Percentiles rank a stretch among this genome's conserved stretches.
Evolutionary conservation across 148 eudicot species (phyloP).

Genomic region (Arctostaphylos glauca): DNA sequence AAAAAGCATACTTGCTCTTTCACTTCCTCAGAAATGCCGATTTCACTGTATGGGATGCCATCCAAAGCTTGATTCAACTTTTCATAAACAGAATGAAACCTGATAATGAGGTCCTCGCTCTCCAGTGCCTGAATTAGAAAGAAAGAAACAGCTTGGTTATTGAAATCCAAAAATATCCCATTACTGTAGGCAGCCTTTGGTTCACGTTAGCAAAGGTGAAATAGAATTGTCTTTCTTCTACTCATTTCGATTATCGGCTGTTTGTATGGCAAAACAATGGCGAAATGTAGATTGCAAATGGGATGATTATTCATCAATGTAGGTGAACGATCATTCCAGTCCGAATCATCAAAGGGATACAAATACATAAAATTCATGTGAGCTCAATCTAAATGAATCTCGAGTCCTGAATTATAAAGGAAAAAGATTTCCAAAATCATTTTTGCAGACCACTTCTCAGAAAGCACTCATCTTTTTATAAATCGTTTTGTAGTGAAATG

Average conservation of each 20-base stretch:
- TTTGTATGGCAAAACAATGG: not conserved
- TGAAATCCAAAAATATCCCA: not conserved
- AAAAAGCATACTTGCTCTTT: slow-evolving; percentile 55
- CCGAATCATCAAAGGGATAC: not conserved
- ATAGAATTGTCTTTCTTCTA: not conserved
- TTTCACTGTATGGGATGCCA: slow-evolving; percentile 60
- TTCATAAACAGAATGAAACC: slow-evolving; percentile 55
- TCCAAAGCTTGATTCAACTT: slow-evolving; percentile 55
- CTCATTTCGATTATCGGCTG: not conserved
- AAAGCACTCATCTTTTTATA: too few species aligned
- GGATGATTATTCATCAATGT: not conserved
- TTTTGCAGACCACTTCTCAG: too few species aligned
- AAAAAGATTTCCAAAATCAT: too few species aligned
- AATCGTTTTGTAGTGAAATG: too few species aligned
- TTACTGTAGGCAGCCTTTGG: not conserved
- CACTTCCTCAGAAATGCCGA: slow-evolving; percentile 71
- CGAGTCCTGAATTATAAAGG: too few species aligned
- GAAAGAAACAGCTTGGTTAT: not conserved
- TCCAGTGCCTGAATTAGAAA: slow-evolving; percentile 56
- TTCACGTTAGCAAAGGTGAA: not conserved
- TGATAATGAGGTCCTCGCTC: slow-evolving; percentile 48
- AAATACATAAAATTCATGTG: not conserved
- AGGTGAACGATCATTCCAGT: not conserved
- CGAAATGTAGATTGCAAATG: not conserved
- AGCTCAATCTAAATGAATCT: too few species aligned